Base-by-base conservation (phyloP, 2,329 filamentous ascomycete species). In the Bipolaris oryzae region DNA sequence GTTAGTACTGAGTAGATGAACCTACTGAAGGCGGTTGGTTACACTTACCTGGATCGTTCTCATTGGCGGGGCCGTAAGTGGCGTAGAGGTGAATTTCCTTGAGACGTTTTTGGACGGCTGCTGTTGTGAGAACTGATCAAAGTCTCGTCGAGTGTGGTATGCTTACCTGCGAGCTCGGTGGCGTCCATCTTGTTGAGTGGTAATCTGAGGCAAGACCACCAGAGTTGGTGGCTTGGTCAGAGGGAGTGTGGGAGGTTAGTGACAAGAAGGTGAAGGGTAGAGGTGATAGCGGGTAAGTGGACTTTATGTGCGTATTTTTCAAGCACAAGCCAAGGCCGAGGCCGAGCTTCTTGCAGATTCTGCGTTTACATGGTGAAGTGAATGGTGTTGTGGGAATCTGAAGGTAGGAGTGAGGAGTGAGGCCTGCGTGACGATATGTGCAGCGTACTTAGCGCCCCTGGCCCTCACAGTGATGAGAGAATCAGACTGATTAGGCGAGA, bases 311-410 rank as follows among this genome's bases (percentile, higher is more conserved):
- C 25, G 13, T 23, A 23, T 6, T 28, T 7, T n/a, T 31, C 4
- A 5, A 31, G 28, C 28, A 31, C 28, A 31, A 31, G 28, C 28
- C 28, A 31, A 5, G 28, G 10, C 28, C 10, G 10, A 31, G 3
- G 10, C 28, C 28, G 10, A 31, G 10, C 28, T 31, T 13, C 4
- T 31, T 31, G 10, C 15, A n/a, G 31, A 20, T 44, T 38, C 45
- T 11, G 33, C 42, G 38, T 50, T 50, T 39, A 18, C 6, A 18
- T 10, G 20, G 45, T 50, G 45, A 54, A 50, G 45, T 50, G 45
- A 50, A 23, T 9, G 13, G 2, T 23, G 51, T 50, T 44, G 9
- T 11, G 38, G 43, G 37, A 42, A 50, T 31, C 31, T 37, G 45
- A 31, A 28, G 31, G 37, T 31, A 20, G 31, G 37, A n/a, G 31